Evolutionary conservation across 1,284 basidiomycete genomes (phyloP).

Genomic region (Xanthoconium separans): DNA sequence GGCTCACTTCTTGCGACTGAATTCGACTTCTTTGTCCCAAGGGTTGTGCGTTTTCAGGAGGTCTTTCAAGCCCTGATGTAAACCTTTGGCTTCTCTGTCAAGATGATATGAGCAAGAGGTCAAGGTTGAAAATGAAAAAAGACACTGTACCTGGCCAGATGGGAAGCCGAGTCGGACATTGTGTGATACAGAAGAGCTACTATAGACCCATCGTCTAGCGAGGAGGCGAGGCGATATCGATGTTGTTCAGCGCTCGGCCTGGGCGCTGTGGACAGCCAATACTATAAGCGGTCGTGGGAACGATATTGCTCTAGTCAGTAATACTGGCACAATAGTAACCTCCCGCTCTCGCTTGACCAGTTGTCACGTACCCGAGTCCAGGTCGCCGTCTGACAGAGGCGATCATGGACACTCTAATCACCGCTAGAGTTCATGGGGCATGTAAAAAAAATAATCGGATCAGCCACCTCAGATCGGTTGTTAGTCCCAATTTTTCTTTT

Average conservation of each 20-base stretch:
- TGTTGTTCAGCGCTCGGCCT: constrained; percentile 7
- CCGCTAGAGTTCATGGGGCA: too few species aligned
- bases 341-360: neutral
- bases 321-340: too few species aligned
- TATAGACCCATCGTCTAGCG: constrained; percentile 26
- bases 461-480: neutral
- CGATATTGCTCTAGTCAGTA: too few species aligned
- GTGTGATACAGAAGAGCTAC: constrained; percentile 6
- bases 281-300: constrained; percentile 24
- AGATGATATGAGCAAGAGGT: constrained; percentile 6
- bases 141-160: constrained; percentile 25
- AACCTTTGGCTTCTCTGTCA: constrained; percentile 65
- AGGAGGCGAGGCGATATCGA: constrained; percentile 14
- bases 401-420: too few species aligned
- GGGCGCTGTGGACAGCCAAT: constrained; percentile 9
- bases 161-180: constrained; percentile 31
- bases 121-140: neutral
- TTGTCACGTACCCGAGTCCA: neutral
- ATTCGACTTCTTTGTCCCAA: constrained; percentile 83
- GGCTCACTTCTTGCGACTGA: constrained; percentile 77
- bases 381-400: neutral
- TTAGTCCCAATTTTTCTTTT: constrained; percentile 13
- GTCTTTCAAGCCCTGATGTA: constrained; percentile 68
- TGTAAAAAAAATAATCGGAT: too few species aligned
- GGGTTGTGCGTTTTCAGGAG: constrained; percentile 70